phyloP scores from a whole-genome alignment of 768 basidiomycete species.

The Steccherinum ochraceum region DNA sequence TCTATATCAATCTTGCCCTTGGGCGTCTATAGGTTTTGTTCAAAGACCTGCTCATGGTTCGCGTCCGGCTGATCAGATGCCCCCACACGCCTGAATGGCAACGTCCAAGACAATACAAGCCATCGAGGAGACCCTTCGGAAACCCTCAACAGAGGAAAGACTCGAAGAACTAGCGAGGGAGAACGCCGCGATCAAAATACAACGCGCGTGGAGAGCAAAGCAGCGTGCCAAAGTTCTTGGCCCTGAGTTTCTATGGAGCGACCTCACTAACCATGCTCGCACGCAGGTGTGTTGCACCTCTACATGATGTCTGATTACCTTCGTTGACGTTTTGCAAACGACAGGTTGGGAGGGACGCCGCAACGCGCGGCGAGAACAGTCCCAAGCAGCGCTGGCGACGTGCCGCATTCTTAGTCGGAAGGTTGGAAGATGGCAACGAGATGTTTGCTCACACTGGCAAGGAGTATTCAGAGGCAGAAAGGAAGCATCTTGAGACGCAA shows the following conservation, averaged over 20 bases:
- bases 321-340: too few species aligned
- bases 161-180: conserved; percentile 9
- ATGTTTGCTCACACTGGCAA: conserved; percentile 28
- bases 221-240: conserved; percentile 12
- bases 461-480: conserved; percentile 22
- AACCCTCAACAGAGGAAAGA: conserved; percentile 11
- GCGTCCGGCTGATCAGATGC: too few species aligned
- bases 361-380: conserved; percentile 39
- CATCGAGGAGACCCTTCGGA: neutral
- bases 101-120: neutral
- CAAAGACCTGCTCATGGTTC: too few species aligned
- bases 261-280: conserved; percentile 15
- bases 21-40: too few species aligned
- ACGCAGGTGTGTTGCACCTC: conserved; percentile 21
- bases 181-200: conserved; percentile 17
- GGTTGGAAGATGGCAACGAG: conserved; percentile 38
- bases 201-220: conserved; percentile 17
- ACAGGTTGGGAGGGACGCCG: conserved; percentile 37
- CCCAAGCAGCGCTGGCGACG: conserved; percentile 42
- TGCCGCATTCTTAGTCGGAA: conserved; percentile 33
- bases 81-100: neutral
- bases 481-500: conserved; percentile 50
- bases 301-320: neutral
- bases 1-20: too few species aligned
- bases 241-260: conserved; percentile 18